Base-by-base conservation (phyloP, 2,329 filamentous ascomycete species). In the Atkinsonella hypoxylon region DNA sequence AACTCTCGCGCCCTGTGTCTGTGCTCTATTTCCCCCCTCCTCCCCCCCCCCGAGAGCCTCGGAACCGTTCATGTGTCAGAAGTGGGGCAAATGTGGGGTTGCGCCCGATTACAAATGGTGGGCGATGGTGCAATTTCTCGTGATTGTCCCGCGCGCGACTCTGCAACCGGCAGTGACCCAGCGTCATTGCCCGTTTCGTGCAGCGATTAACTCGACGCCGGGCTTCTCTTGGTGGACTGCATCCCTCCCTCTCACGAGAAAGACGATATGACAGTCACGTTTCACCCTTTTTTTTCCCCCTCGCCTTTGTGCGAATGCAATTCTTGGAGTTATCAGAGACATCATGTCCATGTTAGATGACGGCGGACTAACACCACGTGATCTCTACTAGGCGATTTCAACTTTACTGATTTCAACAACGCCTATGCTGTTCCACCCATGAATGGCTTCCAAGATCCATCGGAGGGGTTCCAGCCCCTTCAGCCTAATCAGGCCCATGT, bases 91-190 rank as follows among this genome's bases (percentile, higher is more conserved):
- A 36, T 17, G 20, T 46, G 52, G 49, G 45, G 46, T 44, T 41
- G 40, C 44, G 18, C 64, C 58, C 55, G 64, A 67, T 68, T 67
- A 68, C 69, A 70, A 74, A 71, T 72, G 64, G 63, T 58, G 59
- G 62, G 58, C 65, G 70, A 81, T 81, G 76, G 72, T 75, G 78
- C 75, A 73, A 81, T 81, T 76, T 65, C 77, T 70, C 76, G 76
- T 79, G 77, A 80, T 72, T 67, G 70, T 53, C 57, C 57, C 54
- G 53, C 41, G 17, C 30, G 45, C 51, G 17, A 18, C n/a, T 46
- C 26, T n/a, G 34, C 18, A 26, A 30, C 18, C 22, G 26, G 22
- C 45, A 30, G 26, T 26, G 17, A 18, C 9, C 30, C 39, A 44
- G 18, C 39, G 15, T 15, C 22, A 32, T 36, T 32, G 30, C 44